Base-by-base conservation (phyloP, 768 basidiomycete species). In the Auriscalpium microsporum region DNA sequence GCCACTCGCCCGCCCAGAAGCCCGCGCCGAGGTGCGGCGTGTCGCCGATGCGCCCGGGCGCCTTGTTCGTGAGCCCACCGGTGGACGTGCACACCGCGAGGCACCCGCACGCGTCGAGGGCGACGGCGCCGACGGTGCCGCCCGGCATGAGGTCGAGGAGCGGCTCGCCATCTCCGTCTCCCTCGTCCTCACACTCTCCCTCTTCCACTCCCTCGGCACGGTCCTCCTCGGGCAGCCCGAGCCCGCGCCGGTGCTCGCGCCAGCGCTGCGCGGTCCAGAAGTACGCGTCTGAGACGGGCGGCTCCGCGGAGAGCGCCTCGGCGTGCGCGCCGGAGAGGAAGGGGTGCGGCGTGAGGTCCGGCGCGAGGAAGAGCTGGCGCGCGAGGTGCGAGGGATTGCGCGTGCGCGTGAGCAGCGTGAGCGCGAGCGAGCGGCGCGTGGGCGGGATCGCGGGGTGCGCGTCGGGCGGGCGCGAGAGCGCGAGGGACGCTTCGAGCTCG, bases 1-100 rank as follows among this genome's bases (percentile, higher is more conserved):
- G 58, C 89, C 90, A 92, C 68, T 89, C 83, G 62, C 88, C 88
- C 9, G 88, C 87, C 88, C 88, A 92, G 69, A 84, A 92, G 0
- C 90, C 90, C 11, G 79, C 72, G 4, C 86, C 88, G 80, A 87
- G 83, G 33, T 77, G 67, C 0, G 90, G 89, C 1, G 90, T 92
- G 62, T 91, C 90, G 3, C 90, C 89, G n/a, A 92, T 73, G 5
- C 90, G 77, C 8, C 90, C 90, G 16, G 83, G 84, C 9, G 90
- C 75, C 67, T 93, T 93, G 69, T 93, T 93, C 38, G 88, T 92
- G 48, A 72, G 73, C 1, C 90, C 90, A 37, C 90, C 90, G 0
- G 90, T 93, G 1, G 89, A 90, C 1, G 90, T 92, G 16, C 84
- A 71, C 3, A 75, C 70, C 1, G 83, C 80, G 56, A 92, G 82